Base-by-base conservation (phyloP, 176 grass and related monocot species). In the Raddia guianensis region DNA sequence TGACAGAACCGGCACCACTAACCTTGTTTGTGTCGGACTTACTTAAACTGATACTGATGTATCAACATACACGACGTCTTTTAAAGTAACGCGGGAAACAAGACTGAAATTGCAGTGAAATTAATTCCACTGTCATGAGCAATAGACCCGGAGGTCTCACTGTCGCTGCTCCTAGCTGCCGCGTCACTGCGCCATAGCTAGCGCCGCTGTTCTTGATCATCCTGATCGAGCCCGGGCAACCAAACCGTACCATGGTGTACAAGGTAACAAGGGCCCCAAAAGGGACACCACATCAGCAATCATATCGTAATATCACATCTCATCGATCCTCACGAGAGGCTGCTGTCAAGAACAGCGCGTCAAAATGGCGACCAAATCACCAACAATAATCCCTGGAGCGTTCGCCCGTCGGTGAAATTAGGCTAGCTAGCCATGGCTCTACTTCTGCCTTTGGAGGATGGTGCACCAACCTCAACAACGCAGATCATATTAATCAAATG, bases 211-310 rank as follows among this genome's bases (percentile, higher is more conserved):
- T 46, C 19, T 71, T 34, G 20, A 13, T 18, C 67, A 18, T 65
- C 57, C 43, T 89, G 87, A 89, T 85, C 72, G 82, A 82, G 59
- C 87, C 21, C 6, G 8, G 49, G 78, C 72, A 85, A 16, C 82
- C 64, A 49, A 66, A 65, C 77, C 66, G 72, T 82, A 66, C 82
- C 65, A 37, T 33, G 72, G 49, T 81, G 81, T 48, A 2, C 86
- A 75, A 44, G 73, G 48, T 48, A 48, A 34, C 46, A 56, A 79
- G n/a, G n/a, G n/a, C 37, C 57, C 2, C 34, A 56, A 79, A 18
- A 69, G 49, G 33, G 44, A 84, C 76, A 21, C 34, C 1, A 0
- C 77, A 72, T 85, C 27, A 19, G 65, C n/a, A 70, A 58, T 65
- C 82, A 64, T 51, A 33, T 45, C 77, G 4, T 40, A 40, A 40